A percentile compares a stretch with the other conserved stretches of the same genome.
Evolutionary conservation across 495 filamentous ascomycete species (phyloP).

Genomic region (Hapsidospora chrysogenum): DNA sequence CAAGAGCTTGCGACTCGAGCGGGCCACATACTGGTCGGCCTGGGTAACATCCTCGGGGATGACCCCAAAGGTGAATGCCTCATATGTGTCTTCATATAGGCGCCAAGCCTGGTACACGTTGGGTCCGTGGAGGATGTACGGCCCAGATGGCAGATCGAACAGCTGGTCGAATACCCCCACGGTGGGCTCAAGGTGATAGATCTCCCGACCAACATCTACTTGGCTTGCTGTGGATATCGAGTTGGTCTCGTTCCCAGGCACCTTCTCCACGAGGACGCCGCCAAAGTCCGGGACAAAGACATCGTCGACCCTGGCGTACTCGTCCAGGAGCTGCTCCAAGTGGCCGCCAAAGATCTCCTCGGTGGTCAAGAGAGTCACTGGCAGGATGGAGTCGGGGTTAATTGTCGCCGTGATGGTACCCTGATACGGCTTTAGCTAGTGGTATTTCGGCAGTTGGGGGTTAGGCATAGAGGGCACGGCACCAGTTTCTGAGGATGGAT

Average conservation of each 20-base stretch:
- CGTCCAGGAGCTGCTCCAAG: neutral
- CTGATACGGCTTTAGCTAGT: neutral
- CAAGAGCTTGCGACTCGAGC: too few species aligned
- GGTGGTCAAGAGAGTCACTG: constrained; percentile 21
- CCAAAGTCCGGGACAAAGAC: constrained; percentile 2
- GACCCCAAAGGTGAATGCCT: constrained; percentile 5
- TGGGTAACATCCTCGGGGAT: constrained; percentile 2
- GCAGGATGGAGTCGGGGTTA: constrained; percentile 5
- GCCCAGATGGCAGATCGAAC: constrained; percentile 5
- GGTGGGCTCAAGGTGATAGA: too few species aligned
- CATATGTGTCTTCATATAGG: constrained; percentile 6
- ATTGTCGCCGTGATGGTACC: constrained; percentile 4
- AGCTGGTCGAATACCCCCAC: too few species aligned
- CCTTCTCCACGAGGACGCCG: constrained; percentile 28
- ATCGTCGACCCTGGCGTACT: neutral
- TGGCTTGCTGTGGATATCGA: too few species aligned
- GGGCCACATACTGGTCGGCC: neutral
- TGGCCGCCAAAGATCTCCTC: neutral
- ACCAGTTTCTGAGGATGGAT: constrained; percentile 4
- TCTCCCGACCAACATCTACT: too few species aligned
- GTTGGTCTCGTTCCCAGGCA: too few species aligned
- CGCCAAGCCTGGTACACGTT: constrained; percentile 7
- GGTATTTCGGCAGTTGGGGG: neutral
- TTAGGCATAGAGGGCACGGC: neutral
- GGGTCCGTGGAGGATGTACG: constrained; percentile 7